A percentile compares a stretch with the other conserved stretches of the same genome.
Evolutionary conservation across 768 basidiomycete species (phyloP).

Genomic region (Fomitopsis pulvina): DNA sequence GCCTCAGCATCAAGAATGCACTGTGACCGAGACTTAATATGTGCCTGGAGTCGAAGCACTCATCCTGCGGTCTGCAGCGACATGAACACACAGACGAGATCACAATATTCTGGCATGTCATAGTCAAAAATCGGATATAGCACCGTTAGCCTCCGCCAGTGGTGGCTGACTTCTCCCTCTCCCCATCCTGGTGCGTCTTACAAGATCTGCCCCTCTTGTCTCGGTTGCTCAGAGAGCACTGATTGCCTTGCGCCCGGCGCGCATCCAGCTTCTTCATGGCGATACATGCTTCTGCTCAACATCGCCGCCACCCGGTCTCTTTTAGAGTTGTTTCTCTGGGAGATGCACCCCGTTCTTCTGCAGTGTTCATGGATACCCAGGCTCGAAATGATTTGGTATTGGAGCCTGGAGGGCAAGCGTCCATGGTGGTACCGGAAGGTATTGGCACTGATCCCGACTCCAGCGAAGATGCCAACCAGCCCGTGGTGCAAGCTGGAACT

Average conservation of each 20-base stretch:
- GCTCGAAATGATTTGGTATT: background rate
- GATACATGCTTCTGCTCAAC: background rate
- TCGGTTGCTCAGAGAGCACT: background rate
- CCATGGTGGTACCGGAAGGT: background rate
- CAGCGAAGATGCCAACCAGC: background rate
- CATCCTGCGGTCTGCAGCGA: too few relatives aligned
- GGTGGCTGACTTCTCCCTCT: background rate
- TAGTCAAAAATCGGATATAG: too few relatives aligned
- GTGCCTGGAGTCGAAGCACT: too few relatives aligned
- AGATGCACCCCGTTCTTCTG: background rate
- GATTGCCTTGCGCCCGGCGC: constrained; percentile 1
- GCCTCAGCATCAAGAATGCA: too few relatives aligned
- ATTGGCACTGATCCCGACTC: background rate
- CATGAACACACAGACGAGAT: too few relatives aligned
- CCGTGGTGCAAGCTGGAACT: background rate
- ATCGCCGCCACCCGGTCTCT: background rate
- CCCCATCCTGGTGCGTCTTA: background rate
- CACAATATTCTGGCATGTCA: too few relatives aligned
- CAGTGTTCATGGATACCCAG: background rate
- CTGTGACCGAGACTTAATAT: too few relatives aligned
- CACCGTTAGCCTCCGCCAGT: too few relatives aligned
- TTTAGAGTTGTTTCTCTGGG: background rate
- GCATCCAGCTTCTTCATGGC: background rate
- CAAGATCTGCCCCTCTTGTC: too few relatives aligned
- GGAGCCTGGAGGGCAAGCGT: constrained; percentile 4